Evolutionary conservation across 768 basidiomycete genomes (phyloP), one percentile per base, ranked within the genome.

Genomic region (Baorangia bicolor): DNA sequence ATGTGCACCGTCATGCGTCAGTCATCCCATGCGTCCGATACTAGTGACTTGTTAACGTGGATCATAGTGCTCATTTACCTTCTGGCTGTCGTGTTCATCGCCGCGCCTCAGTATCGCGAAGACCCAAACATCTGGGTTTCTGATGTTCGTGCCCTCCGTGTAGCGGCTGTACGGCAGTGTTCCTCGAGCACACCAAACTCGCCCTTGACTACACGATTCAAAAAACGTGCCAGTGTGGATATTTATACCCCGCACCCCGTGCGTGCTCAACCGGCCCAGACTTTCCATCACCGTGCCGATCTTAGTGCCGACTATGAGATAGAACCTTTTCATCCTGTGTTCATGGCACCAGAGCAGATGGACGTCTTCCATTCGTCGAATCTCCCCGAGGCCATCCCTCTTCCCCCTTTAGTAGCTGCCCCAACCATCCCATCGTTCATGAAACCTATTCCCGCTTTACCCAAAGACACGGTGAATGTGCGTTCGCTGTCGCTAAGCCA

Each of bases 31-130:
- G 47, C 35, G 8, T 35, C 25, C 23, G n/a, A 27, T 12, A 3
- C 38, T 16, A 18, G 30, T 43, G 30, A 50, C 51, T 49, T 3
- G 44, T 49, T 61, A 23, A 55, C 42, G 40, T 50, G 44, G 12
- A 52, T 37, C 37, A 6, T 54, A 90, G 87, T 88, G 49, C 65
- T 88, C 43, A 55, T 73, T n/a, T 89, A 89, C 67, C 73, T 86
- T 49, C 63, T 75, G n/a, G 62, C 77, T 13, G 68, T 88, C 51
- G 64, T 79, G 21, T 64, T 77, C n/a, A 69, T 77, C 11, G 73
- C 77, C 42, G 59, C 81, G 42, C 70, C 78, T 18, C 74, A 76
- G 57, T 64, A 75, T 42, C 72, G 69, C 49, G 73, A 77, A 13
- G 80, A 84, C 60, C 68, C 75, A 21, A 67, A 68, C 5, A 72